Conservation (phyloP, 2,329 filamentous ascomycete species). For the Hymenoscyphus salicellus region DNA sequence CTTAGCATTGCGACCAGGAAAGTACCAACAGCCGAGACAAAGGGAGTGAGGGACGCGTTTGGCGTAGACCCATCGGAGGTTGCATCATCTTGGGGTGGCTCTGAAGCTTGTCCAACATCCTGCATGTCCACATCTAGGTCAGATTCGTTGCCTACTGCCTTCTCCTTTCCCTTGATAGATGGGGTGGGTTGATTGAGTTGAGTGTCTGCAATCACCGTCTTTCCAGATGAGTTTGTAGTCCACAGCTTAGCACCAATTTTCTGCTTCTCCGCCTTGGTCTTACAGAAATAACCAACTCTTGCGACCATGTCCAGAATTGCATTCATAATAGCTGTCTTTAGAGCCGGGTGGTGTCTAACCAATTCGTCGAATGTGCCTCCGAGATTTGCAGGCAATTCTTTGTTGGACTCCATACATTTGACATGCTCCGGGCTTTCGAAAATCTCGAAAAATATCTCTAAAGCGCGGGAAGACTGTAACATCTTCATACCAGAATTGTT, state of each 20-base stretch:
- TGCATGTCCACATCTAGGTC: slow-evolving; percentile 69
- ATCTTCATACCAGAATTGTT: slow-evolving; percentile 84
- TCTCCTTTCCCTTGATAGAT: slow-evolving; percentile 42
- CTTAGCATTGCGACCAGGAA: slow-evolving; percentile 57
- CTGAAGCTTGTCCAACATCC: slow-evolving; percentile 43
- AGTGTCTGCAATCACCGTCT: slow-evolving; percentile 55
- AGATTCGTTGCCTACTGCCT: slow-evolving; percentile 43
- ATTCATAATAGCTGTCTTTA: slow-evolving; percentile 77
- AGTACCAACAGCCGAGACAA: slow-evolving; percentile 70
- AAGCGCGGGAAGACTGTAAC: slow-evolving; percentile 76
- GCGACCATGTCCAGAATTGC: slow-evolving; percentile 88
- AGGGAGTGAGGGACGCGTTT: slow-evolving; percentile 41
- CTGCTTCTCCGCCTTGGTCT: slow-evolving; percentile 62
- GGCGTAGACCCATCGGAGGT: slow-evolving; percentile 25
- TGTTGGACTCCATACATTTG: slow-evolving; percentile 74
- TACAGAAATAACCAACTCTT: slow-evolving; percentile 72
- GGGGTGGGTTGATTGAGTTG: slow-evolving; percentile 27
- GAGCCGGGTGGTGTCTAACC: slow-evolving; percentile 82
- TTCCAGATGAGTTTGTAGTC: slow-evolving; percentile 56
- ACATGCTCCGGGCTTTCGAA: slow-evolving; percentile 92
- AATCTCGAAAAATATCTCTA: slow-evolving; percentile 90
- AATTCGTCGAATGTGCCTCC: slow-evolving; percentile 91
- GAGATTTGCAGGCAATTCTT: slow-evolving; percentile 67
- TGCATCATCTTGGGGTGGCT: neutral
- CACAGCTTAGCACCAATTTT: slow-evolving; percentile 80